Conservation (phyloP, 345 rosid species). For the Atalantia buxifolia region DNA sequence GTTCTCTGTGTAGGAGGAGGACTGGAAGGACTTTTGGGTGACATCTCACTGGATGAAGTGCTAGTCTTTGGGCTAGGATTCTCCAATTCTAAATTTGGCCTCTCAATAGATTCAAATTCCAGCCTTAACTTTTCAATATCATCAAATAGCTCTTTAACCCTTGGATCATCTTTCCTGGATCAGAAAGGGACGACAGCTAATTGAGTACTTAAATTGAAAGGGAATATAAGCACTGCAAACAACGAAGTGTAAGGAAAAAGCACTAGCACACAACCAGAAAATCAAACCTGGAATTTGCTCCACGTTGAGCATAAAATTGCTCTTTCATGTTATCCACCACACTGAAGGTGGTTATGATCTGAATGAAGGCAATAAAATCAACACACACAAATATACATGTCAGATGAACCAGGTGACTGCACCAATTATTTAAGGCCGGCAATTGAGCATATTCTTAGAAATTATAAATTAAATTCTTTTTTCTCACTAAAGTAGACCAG, state of each 20-base stretch:
- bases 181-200: neutral
- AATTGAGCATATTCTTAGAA: neutral
- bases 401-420: neutral
- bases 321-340: constrained; percentile 89
- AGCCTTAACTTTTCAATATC: constrained; percentile 70
- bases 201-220: neutral
- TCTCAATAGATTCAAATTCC: constrained; percentile 77
- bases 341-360: constrained; percentile 91
- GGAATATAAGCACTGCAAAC: neutral
- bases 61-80: constrained; percentile 41
- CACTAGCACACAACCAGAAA: neutral
- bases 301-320: constrained; percentile 59
- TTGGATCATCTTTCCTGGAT: constrained; percentile 67
- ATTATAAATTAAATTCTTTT: neutral
- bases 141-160: constrained; percentile 66
- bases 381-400: neutral
- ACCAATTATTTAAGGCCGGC: neutral
- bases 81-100: constrained; percentile 83
- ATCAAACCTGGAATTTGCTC: constrained; percentile 53
- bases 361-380: constrained; percentile 17
- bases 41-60: constrained; percentile 28
- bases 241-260: neutral
- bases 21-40: constrained; percentile 21
- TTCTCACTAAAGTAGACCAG: neutral
- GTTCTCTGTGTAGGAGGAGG: constrained; percentile 5